Conservation (phyloP, 768 basidiomycete genomes). For the Termitomyces sp. region DNA sequence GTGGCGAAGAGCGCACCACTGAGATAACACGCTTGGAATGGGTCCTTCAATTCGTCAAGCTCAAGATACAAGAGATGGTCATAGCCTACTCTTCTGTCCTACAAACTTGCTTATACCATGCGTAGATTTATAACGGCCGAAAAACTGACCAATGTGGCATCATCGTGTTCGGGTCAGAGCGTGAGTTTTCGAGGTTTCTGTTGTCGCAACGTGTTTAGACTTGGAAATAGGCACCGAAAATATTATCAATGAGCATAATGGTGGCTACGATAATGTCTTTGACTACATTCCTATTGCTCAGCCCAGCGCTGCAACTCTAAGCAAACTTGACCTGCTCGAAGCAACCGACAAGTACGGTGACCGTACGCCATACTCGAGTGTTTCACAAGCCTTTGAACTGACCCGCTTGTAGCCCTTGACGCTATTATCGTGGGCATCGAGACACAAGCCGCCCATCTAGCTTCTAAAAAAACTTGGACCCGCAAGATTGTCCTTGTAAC, state of each 20-base stretch:
- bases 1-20: slow-evolving; percentile 42
- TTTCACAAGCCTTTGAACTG: background rate
- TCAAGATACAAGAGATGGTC: slow-evolving; percentile 92
- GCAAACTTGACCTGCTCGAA: slow-evolving; percentile 55
- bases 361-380: slow-evolving; percentile 43
- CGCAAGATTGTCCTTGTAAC: slow-evolving; percentile 82
- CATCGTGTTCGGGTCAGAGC: slow-evolving; percentile 79
- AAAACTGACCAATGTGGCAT: slow-evolving; percentile 96
- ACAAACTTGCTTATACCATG: background rate
- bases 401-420: slow-evolving; percentile 58
- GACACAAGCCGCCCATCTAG: slow-evolving; percentile 64
- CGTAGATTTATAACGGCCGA: slow-evolving; percentile 81
- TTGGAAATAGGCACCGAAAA: slow-evolving; percentile 55
- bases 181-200: slow-evolving; percentile 23
- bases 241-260: slow-evolving; percentile 49
- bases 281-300: slow-evolving; percentile 66
- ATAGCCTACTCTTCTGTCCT: background rate
- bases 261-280: slow-evolving; percentile 69
- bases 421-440: slow-evolving; percentile 84
- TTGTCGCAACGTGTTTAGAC: background rate
- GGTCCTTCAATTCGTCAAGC: slow-evolving; percentile 80
- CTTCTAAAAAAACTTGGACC: slow-evolving; percentile 76
- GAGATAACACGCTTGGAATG: slow-evolving; percentile 79
- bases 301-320: slow-evolving; percentile 63
- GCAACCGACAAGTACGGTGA: slow-evolving; percentile 59